Percentiles rank a stretch among this genome's conserved stretches.
Conservation (phyloP, 2,329 filamentous ascomycete species). For the Hypoxylon sp. region DNA sequence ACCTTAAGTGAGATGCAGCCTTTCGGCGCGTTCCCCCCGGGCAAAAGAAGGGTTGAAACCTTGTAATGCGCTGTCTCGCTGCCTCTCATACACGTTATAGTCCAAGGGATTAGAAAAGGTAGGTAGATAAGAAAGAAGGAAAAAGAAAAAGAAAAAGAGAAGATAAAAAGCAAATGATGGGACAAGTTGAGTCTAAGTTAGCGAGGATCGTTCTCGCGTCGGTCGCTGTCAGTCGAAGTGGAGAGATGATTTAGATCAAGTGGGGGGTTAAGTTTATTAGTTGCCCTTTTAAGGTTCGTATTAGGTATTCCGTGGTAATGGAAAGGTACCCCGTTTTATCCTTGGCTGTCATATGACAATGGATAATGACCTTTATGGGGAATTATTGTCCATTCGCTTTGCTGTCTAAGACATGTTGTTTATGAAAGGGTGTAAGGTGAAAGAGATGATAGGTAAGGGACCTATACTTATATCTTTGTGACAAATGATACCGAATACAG, state of each 20-base stretch:
- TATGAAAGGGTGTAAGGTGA: slow-evolving; percentile 12
- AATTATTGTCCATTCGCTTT: slow-evolving; percentile 4
- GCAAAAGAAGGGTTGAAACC: slow-evolving; percentile 23
- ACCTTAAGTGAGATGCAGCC: slow-evolving; percentile 26
- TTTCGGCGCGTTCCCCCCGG: slow-evolving; percentile 25
- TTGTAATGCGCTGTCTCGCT: slow-evolving; percentile 15
- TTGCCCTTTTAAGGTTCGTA: slow-evolving; percentile 9
- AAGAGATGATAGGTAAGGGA: slow-evolving; percentile 8
- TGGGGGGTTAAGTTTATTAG: slow-evolving; percentile 23
- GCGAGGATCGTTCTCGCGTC: slow-evolving; percentile 25
- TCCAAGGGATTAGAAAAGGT: background rate
- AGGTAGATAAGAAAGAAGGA: background rate
- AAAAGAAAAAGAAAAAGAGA: background rate
- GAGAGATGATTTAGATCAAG: slow-evolving; percentile 34
- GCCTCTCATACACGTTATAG: slow-evolving; percentile 10
- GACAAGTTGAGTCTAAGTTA: slow-evolving; percentile 26
- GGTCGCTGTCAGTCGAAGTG: slow-evolving; percentile 20
- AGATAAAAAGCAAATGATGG: slow-evolving; percentile 3
- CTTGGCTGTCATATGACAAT: slow-evolving; percentile 16
- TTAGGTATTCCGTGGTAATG: slow-evolving; percentile 14
- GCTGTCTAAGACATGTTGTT: slow-evolving; percentile 12
- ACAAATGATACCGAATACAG: slow-evolving; percentile 2
- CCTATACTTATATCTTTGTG: slow-evolving; percentile 10
- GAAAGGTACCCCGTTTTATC: slow-evolving; percentile 3
- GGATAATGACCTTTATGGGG: background rate